Evolutionary conservation across 805 yeast species (phyloP).

Genomic region (Maudiozyma turicensis): DNA sequence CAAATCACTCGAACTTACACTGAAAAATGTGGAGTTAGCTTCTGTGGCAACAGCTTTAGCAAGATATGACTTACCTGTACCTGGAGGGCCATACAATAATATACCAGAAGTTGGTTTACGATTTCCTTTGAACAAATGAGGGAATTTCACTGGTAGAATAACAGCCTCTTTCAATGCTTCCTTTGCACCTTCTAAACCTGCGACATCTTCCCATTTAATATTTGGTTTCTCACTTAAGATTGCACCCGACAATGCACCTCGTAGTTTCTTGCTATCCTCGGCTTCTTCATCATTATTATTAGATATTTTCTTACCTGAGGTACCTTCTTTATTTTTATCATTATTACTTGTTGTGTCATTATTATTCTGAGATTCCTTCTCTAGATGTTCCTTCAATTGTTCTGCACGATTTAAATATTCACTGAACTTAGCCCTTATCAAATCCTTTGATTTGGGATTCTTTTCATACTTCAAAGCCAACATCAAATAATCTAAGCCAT

Average conservation of each 20-base stretch:
- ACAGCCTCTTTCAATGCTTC: slow-evolving; percentile 97
- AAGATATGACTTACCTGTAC: slow-evolving; percentile 93
- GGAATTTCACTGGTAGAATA: slow-evolving; percentile 89
- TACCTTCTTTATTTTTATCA: slow-evolving; percentile 24
- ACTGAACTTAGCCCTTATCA: slow-evolving; percentile 78
- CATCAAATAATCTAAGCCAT: slow-evolving; percentile 91
- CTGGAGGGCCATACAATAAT: slow-evolving; percentile 85
- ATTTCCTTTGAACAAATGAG: slow-evolving; percentile 90
- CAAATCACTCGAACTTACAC: slow-evolving; percentile 90
- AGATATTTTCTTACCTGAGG: slow-evolving; percentile 28
- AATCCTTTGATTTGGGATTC: slow-evolving; percentile 78
- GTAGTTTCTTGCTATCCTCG: slow-evolving; percentile 75
- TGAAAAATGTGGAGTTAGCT: slow-evolving; percentile 92
- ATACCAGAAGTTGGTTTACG: slow-evolving; percentile 91
- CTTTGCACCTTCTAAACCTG: slow-evolving; percentile 91
- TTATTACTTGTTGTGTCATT: slow-evolving; percentile 42
- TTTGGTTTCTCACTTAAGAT: slow-evolving; percentile 87
- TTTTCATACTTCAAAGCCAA: slow-evolving; percentile 91
- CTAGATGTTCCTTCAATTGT: slow-evolving; percentile 81
- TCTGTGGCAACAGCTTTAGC: slow-evolving; percentile 99
- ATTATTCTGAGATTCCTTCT: slow-evolving; percentile 38
- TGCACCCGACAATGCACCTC: slow-evolving; percentile 88
- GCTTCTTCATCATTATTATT: slow-evolving; percentile 53
- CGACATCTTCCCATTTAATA: slow-evolving; percentile 90
- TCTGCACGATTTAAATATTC: slow-evolving; percentile 92